Evolutionary conservation across 768 basidiomycete genomes (phyloP).

Genomic region (Strobilomyces dryophilus): DNA sequence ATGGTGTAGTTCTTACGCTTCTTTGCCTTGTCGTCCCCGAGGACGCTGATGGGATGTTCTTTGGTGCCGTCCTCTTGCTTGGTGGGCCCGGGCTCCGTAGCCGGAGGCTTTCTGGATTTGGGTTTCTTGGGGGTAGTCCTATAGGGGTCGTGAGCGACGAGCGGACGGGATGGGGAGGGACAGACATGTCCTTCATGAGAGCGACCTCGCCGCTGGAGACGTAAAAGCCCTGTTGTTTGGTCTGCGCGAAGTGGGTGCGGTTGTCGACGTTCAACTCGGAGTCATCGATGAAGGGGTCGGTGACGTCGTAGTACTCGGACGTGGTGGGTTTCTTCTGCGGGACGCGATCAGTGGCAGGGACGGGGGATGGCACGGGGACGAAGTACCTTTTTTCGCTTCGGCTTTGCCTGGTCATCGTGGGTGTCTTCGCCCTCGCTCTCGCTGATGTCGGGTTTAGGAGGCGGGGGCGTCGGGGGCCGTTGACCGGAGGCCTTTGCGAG

Average conservation of each 20-base stretch:
- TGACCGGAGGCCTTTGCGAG: conserved; percentile 65
- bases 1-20: conserved; percentile 56
- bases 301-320: conserved; percentile 83
- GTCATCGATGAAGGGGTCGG: conserved; percentile 97
- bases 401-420: conserved; percentile 30
- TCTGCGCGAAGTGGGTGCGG: conserved; percentile 86
- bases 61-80: conserved; percentile 40
- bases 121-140: conserved; percentile 65
- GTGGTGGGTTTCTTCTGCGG: conserved; percentile 46
- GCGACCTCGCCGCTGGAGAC: conserved; percentile 88
- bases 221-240: conserved; percentile 91
- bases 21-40: conserved; percentile 41
- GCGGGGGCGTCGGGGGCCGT: conserved; percentile 52
- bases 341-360: conserved; percentile 3
- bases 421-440: conserved; percentile 53
- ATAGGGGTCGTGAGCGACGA: conserved; percentile 18
- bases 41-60: conserved; percentile 48
- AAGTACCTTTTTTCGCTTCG: conserved; percentile 37
- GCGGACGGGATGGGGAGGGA: background rate
- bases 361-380: background rate
- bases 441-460: conserved; percentile 46
- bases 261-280: conserved; percentile 89
- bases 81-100: conserved; percentile 21
- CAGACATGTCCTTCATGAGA: conserved; percentile 70
- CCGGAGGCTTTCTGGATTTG: conserved; percentile 52